A percentile compares a stretch with the other conserved stretches of the same genome.
Conservation (phyloP, 2,329 filamentous ascomycete genomes). For the Pseudogymnoascus sp. region DNA sequence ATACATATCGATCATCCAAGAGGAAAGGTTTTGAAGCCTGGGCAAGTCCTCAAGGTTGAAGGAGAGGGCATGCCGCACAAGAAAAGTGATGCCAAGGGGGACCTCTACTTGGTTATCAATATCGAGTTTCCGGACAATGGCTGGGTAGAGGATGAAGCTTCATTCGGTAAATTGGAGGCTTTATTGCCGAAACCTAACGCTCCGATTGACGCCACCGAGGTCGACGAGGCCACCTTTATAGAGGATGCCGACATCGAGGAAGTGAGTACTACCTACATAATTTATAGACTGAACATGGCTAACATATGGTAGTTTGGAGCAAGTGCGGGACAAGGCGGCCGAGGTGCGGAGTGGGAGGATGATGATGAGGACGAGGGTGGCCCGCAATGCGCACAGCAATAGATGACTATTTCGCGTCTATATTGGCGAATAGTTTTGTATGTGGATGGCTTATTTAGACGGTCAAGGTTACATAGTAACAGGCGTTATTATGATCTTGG, state of each 20-base stretch:
- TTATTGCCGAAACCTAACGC: conserved; percentile 59
- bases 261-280: conserved; percentile 35
- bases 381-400: conserved; percentile 51
- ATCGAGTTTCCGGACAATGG: conserved; percentile 82
- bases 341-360: conserved; percentile 61
- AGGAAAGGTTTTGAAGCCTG: conserved; percentile 74
- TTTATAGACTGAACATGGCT: conserved; percentile 18
- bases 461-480: conserved; percentile 6
- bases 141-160: conserved; percentile 67
- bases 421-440: not conserved
- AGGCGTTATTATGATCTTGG: conserved; percentile 7
- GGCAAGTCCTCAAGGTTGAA: conserved; percentile 73
- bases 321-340: conserved; percentile 53
- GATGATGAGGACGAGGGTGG: conserved; percentile 50
- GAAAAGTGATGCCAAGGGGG: conserved; percentile 72
- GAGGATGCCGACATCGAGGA: conserved; percentile 76
- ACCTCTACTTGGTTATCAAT: conserved; percentile 79
- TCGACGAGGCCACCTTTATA: conserved; percentile 84
- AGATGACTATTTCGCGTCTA: conserved; percentile 12
- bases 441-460: conserved; percentile 2
- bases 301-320: conserved; percentile 54
- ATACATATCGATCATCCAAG: conserved; percentile 72
- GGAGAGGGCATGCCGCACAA: conserved; percentile 96
- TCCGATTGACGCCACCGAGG: conserved; percentile 59
- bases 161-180: conserved; percentile 62